Evolutionary conservation across 495 filamentous ascomycete species (phyloP).

Genomic region (Talaromyces thailandensis): DNA sequence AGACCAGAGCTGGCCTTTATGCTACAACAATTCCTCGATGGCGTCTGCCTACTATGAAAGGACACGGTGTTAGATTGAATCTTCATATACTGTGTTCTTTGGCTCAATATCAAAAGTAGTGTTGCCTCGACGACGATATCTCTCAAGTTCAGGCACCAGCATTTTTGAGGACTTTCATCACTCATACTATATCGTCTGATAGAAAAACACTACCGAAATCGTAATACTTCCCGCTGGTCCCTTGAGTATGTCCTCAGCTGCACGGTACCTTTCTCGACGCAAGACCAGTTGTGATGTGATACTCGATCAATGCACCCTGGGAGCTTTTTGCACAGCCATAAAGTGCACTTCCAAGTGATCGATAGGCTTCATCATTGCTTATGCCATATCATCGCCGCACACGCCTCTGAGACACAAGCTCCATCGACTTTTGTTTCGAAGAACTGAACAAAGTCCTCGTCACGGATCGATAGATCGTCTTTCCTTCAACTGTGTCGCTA

Average conservation of each 20-base stretch:
- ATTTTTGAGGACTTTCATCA: background rate
- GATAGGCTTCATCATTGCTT: background rate
- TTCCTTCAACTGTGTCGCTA: constrained; percentile 43
- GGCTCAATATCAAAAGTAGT: background rate
- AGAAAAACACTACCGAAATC: background rate
- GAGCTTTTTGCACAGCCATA: background rate
- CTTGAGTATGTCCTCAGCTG: background rate
- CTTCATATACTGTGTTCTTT: background rate
- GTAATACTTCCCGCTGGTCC: background rate
- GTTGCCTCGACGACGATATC: background rate
- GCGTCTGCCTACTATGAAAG: constrained; percentile 16
- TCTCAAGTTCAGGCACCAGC: background rate
- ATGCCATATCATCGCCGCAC: background rate
- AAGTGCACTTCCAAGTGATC: no score
- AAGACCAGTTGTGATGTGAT: no score
- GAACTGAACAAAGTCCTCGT: constrained; percentile 29
- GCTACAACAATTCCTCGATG: background rate
- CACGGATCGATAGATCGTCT: constrained; percentile 38
- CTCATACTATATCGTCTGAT: background rate
- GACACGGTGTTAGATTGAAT: constrained; percentile 31
- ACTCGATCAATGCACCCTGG: no score
- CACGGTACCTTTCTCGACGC: no score
- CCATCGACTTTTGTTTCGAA: constrained; percentile 18
- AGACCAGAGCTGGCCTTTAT: background rate
- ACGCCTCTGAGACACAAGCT: constrained; percentile 4